A percentile compares a stretch with the other conserved stretches of the same genome.
These are phyloP conservation scores for Herpetospermum pedunculosum DNA, from an alignment of 306 rosid species.

Conservation along the genomic window DNA sequence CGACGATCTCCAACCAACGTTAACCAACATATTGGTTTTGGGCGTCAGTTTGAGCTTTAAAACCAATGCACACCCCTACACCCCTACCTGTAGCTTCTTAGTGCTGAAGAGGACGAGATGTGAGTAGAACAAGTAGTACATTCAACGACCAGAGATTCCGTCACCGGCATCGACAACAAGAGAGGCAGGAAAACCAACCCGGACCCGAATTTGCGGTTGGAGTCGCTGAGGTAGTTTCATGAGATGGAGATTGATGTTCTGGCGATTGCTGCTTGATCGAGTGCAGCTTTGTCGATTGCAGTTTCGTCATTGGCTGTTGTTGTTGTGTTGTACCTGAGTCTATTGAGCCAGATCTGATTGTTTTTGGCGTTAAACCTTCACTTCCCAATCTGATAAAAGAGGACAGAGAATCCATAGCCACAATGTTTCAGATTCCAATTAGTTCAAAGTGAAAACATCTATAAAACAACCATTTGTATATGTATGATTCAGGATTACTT, in stretches of 20 bases:
- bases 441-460: background rate
- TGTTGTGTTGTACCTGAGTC: background rate
- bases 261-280: background rate
- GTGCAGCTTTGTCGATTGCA: background rate
- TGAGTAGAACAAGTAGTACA: background rate
- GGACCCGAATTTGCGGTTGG: background rate
- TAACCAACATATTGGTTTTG: too few species aligned
- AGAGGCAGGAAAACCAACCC: constrained; percentile 9
- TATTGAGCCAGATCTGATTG: background rate
- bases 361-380: background rate
- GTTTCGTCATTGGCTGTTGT: background rate
- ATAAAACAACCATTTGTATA: background rate
- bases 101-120: too few species aligned
- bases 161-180: constrained; percentile 7
- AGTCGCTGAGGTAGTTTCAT: background rate
- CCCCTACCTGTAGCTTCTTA: too few species aligned
- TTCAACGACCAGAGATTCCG: background rate
- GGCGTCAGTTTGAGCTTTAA: too few species aligned
- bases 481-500: background rate
- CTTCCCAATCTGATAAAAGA: constrained; percentile 1
- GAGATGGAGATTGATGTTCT: background rate
- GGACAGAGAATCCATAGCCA: background rate
- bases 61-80: too few species aligned
- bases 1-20: too few species aligned
- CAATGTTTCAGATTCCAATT: background rate